A percentile compares a stretch with the other conserved stretches of the same genome.
Conservation (phyloP, 2,329 filamentous ascomycete genomes). For the Aspergillus texensis region DNA sequence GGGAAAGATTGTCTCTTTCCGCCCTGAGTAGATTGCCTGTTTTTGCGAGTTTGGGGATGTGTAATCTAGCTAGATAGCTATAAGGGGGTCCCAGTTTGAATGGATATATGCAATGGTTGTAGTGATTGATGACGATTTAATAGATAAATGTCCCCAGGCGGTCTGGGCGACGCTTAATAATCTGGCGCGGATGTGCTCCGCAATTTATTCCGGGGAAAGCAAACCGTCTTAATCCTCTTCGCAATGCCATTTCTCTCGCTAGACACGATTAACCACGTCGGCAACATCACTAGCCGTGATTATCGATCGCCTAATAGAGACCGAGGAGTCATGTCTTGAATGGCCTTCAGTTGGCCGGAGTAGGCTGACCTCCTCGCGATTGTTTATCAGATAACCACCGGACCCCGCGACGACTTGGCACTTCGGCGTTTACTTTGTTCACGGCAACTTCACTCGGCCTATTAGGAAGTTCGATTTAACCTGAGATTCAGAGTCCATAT, state of each 20-base stretch:
- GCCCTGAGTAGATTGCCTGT: slow-evolving; percentile 23
- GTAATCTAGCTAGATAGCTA: not conserved
- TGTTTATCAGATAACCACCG: not conserved
- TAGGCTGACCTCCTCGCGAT: not conserved
- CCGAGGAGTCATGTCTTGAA: not conserved
- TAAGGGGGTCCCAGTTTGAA: no score
- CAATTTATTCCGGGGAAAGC: slow-evolving; percentile 4
- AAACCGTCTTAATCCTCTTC: not conserved
- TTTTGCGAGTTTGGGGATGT: not conserved
- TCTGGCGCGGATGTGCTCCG: slow-evolving; percentile 5
- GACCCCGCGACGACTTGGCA: not conserved
- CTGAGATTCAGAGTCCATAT: not conserved
- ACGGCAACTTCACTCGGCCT: not conserved
- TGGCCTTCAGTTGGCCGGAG: not conserved
- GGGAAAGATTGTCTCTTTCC: slow-evolving; percentile 53
- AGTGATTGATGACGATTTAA: no score
- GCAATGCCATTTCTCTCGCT: not conserved
- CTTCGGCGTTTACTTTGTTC: not conserved
- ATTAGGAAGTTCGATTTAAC: not conserved
- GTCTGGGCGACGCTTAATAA: not conserved
- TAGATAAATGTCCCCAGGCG: not conserved
- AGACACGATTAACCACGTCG: not conserved
- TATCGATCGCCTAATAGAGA: not conserved
- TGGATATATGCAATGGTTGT: no score
- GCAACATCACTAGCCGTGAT: no score